These are phyloP conservation scores for Globisporangium carolinianum DNA, from an alignment of 352 stramenopile species.

Conservation along the genomic window DNA sequence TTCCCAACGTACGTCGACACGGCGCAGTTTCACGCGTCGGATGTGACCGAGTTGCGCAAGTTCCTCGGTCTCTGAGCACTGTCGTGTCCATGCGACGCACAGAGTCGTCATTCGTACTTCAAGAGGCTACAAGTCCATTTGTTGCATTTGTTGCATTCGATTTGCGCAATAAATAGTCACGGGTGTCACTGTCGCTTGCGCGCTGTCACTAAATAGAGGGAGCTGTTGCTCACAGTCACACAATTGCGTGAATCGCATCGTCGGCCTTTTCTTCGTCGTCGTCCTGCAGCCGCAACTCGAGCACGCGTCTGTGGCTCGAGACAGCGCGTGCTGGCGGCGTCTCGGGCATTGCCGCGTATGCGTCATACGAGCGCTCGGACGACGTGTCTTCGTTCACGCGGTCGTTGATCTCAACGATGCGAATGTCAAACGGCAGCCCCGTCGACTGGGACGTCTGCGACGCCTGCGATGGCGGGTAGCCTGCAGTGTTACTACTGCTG, in stretches of 20 bases:
- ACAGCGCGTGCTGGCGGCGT: background rate
- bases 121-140: background rate
- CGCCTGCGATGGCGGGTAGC: background rate
- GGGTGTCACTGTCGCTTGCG: background rate
- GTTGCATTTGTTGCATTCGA: background rate
- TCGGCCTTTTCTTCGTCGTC: slow-evolving; percentile 14
- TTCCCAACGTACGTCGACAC: slow-evolving; percentile 53
- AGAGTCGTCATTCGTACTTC: too few species aligned
- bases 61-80: slow-evolving; percentile 14
- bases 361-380: slow-evolving; percentile 8
- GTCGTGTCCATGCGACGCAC: background rate
- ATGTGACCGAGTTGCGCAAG: slow-evolving; percentile 21
- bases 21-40: slow-evolving; percentile 30
- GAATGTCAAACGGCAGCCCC: slow-evolving; percentile 36
- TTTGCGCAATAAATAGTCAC: slow-evolving; percentile 3
- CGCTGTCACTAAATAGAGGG: background rate
- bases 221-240: background rate
- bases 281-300: slow-evolving; percentile 9
- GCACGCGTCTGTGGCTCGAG: background rate
- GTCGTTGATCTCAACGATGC: slow-evolving; percentile 35
- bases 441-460: background rate
- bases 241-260: slow-evolving; percentile 2
- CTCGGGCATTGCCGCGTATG: slow-evolving; percentile 8
- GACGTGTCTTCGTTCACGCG: slow-evolving; percentile 18
- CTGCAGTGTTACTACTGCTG: slow-evolving; percentile 15